Conservation (phyloP, 2,329 filamentous ascomycete genomes). For the Colletotrichum somersetense region DNA sequence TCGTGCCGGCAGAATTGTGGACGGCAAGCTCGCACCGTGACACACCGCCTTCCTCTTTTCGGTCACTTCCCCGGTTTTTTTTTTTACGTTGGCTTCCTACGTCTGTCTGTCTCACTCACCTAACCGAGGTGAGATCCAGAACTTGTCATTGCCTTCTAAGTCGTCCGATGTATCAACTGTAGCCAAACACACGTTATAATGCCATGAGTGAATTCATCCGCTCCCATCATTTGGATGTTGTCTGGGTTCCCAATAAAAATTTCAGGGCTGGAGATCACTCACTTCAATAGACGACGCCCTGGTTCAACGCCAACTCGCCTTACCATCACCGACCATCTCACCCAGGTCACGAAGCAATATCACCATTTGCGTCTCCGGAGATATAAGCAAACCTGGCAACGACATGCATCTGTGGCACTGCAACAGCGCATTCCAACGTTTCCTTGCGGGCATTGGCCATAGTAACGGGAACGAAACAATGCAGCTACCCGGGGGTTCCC, state of each 20-base stretch:
- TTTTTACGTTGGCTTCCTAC: constrained; percentile 1
- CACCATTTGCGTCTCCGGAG: background rate
- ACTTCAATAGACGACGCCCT: background rate
- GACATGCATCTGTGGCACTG: background rate
- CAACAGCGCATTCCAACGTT: background rate
- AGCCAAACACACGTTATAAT: background rate
- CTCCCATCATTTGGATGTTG: background rate
- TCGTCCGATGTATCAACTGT: background rate
- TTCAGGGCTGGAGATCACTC: background rate
- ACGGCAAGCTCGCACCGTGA: background rate
- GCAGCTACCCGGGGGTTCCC: background rate
- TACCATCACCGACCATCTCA: background rate
- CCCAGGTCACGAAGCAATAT: background rate
- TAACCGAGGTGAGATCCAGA: background rate
- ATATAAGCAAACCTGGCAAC: background rate
- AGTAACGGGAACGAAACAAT: background rate
- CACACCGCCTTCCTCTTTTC: constrained; percentile 18
- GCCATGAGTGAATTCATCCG: background rate
- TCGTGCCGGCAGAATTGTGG: constrained; percentile 37
- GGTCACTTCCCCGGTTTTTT: constrained; percentile 15
- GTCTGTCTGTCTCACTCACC: constrained; percentile 2
- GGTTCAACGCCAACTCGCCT: background rate
- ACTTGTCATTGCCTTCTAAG: background rate
- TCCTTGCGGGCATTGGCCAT: background rate
- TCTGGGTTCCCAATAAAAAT: background rate